Conservation (phyloP, 2,329 filamentous ascomycete species). For the Hypoxylon sp. region DNA sequence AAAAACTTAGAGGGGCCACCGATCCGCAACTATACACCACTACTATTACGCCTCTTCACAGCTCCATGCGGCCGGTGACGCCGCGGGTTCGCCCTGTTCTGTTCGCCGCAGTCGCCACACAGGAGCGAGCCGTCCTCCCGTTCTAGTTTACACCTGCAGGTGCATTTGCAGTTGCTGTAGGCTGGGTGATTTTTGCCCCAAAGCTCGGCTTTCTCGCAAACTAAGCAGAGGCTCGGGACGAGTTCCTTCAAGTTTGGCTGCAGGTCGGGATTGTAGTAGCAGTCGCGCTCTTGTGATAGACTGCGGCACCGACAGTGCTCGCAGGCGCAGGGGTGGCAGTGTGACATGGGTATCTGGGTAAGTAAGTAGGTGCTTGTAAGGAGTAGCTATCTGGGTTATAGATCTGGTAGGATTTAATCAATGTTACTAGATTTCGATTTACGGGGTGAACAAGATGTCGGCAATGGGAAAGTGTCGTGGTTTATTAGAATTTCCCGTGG, state of each 20-base stretch:
- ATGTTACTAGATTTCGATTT: neutral
- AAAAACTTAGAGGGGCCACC: neutral
- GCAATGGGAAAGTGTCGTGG: too few species aligned
- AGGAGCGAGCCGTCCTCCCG: slow-evolving; percentile 6
- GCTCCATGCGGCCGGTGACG: slow-evolving; percentile 25
- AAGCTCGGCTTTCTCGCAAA: slow-evolving; percentile 30
- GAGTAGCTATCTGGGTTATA: neutral
- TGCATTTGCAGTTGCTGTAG: slow-evolving; percentile 33
- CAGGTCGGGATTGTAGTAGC: slow-evolving; percentile 1
- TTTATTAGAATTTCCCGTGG: too few species aligned
- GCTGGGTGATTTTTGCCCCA: slow-evolving; percentile 31
- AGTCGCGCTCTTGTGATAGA: slow-evolving; percentile 15
- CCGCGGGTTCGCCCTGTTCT: slow-evolving; percentile 20
- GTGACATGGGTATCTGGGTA: neutral
- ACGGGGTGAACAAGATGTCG: too few species aligned
- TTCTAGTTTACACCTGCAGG: slow-evolving; percentile 35
- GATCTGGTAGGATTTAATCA: neutral
- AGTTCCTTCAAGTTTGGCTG: neutral
- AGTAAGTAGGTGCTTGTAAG: neutral
- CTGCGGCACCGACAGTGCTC: slow-evolving; percentile 27
- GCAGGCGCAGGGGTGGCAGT: slow-evolving; percentile 22
- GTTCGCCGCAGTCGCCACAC: slow-evolving; percentile 30
- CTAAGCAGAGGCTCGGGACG: slow-evolving; percentile 20
- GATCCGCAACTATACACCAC: neutral
- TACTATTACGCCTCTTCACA: neutral